Percentiles rank a stretch among this genome's conserved stretches.
phyloP scores from a whole-genome alignment of 345 rosid species.

The Odontarrhena argentea region DNA sequence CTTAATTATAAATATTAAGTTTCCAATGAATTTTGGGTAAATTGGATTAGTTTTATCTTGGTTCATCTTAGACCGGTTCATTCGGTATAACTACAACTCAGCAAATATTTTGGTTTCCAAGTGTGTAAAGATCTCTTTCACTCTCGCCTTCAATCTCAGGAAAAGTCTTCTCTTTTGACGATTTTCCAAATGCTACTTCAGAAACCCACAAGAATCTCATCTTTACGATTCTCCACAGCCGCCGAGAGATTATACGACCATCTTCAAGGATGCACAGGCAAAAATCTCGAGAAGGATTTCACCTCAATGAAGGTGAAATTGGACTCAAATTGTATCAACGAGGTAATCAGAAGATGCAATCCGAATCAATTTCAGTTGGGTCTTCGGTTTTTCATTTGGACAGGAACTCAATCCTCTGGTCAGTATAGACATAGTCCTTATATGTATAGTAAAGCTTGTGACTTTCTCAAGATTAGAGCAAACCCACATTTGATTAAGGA shows the following conservation, averaged over 20 bases:
- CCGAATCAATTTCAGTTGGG: slow-evolving; percentile 49
- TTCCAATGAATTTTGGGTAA: no score
- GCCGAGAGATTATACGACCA: slow-evolving; percentile 49
- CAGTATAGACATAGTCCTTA: slow-evolving; percentile 62
- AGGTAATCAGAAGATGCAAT: slow-evolving; percentile 57
- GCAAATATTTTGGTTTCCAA: neutral
- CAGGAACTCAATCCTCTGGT: slow-evolving; percentile 63
- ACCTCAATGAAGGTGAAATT: slow-evolving; percentile 47
- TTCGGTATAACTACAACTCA: no score
- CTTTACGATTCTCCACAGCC: slow-evolving; percentile 37
- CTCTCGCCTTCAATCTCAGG: neutral
- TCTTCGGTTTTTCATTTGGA: slow-evolving; percentile 82
- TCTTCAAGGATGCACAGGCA: slow-evolving; percentile 44
- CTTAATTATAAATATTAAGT: no score
- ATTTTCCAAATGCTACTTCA: slow-evolving; percentile 35
- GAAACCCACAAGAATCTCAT: slow-evolving; percentile 39
- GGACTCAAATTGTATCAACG: slow-evolving; percentile 55
- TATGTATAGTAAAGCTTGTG: slow-evolving; percentile 67
- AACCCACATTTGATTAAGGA: slow-evolving; percentile 54
- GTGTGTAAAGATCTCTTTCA: neutral
- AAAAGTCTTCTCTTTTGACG: neutral
- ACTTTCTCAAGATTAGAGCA: slow-evolving; percentile 51
- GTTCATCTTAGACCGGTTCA: no score
- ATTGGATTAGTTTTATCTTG: no score
- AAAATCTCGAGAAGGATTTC: slow-evolving; percentile 52